phyloP scores from a whole-genome alignment of 225 moss, liverwort and hornwort genomes.

The Thuidium tamariscinum region DNA sequence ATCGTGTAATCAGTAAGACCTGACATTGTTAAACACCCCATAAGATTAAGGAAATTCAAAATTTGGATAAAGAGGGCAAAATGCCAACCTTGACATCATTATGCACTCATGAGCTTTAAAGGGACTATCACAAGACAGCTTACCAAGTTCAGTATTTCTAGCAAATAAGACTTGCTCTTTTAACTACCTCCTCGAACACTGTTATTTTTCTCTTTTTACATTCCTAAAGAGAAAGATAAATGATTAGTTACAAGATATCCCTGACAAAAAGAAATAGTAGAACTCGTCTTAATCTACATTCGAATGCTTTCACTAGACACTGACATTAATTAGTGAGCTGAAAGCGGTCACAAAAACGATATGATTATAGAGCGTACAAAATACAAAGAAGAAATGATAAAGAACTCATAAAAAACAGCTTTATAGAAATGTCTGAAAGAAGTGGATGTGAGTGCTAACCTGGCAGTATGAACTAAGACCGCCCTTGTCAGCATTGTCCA shows the following conservation, averaged over 20 bases:
- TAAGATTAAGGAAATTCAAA: background rate
- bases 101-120: background rate
- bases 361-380: background rate
- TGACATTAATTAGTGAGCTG: background rate
- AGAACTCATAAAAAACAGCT: background rate
- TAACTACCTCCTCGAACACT: background rate
- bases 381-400: background rate
- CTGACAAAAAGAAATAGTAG: background rate
- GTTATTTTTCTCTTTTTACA: background rate
- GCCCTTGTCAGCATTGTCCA: constrained; percentile 82
- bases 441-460: constrained; percentile 23
- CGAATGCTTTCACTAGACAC: background rate
- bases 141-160: background rate
- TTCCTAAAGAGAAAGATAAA: background rate
- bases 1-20: constrained; percentile 79
- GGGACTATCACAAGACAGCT: background rate
- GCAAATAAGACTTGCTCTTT: background rate
- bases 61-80: background rate
- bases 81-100: background rate
- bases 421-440: background rate
- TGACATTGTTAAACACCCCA: background rate
- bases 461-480: constrained; percentile 87
- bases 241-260: background rate
- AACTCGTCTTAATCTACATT: background rate
- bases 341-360: background rate